Evolutionary conservation across 164 flowering plant genomes (phyloP).

Genomic region (Magnolia kwangsiensis): DNA sequence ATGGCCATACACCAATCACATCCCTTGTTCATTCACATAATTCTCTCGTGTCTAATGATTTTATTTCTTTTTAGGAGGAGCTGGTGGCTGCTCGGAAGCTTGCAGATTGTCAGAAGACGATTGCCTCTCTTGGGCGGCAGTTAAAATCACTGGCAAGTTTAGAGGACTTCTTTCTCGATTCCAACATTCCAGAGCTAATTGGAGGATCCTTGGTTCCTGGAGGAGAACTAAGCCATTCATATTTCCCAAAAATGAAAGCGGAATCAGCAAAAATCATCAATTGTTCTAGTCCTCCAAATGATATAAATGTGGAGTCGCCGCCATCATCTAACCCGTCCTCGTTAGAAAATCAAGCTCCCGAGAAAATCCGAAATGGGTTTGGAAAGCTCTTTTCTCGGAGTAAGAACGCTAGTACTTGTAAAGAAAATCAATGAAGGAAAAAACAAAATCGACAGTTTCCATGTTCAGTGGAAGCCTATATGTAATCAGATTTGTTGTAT

Average conservation of each 20-base stretch:
- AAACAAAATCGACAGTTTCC: background rate
- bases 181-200: constrained; percentile 37
- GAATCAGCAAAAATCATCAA: constrained; percentile 20
- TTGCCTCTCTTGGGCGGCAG: constrained; percentile 78
- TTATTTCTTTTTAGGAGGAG: constrained; percentile 54
- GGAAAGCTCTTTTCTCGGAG: constrained; percentile 55
- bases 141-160: constrained; percentile 74
- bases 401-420: constrained; percentile 30
- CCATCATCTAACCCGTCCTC: constrained; percentile 40
- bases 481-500: background rate
- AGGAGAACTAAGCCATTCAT: constrained; percentile 36
- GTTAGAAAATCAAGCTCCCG: constrained; percentile 28
- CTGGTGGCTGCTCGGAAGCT: constrained; percentile 79
- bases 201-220: constrained; percentile 23
- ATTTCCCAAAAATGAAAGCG: constrained; percentile 27
- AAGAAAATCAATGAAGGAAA: constrained; percentile 17
- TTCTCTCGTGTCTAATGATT: background rate
- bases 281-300: constrained; percentile 19
- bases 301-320: constrained; percentile 31
- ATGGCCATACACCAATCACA: background rate
- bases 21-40: background rate
- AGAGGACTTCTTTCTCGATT: constrained; percentile 73
- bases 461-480: background rate
- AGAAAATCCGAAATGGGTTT: constrained; percentile 56
- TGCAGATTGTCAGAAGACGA: constrained; percentile 91